Conservation (phyloP, 1,139 yeast genomes). For the Kazachstania sp. region DNA sequence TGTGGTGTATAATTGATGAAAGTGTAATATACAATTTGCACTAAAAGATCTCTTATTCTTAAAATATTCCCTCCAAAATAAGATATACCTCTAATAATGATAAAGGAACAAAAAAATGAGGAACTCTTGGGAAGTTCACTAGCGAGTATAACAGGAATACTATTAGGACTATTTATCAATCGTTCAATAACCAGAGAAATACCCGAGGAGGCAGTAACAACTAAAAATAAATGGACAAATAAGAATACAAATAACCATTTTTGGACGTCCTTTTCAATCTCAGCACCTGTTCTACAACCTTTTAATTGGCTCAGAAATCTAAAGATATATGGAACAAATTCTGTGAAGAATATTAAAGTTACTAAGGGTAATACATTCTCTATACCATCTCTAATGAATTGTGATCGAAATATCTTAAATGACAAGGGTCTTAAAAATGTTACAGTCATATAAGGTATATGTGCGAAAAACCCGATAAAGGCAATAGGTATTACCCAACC, state of each 20-base stretch:
- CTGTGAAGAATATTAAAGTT: constrained; percentile 49
- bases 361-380: constrained; percentile 56
- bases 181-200: constrained; percentile 58
- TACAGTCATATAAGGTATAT: constrained; percentile 49
- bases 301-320: constrained; percentile 42
- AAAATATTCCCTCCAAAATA: constrained; percentile 62
- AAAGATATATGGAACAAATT: constrained; percentile 44
- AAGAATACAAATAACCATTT: constrained; percentile 62
- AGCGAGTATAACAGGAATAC: constrained; percentile 64
- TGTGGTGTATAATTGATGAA: constrained; percentile 52
- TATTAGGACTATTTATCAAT: constrained; percentile 60
- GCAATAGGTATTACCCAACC: constrained; percentile 70
- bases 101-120: constrained; percentile 68
- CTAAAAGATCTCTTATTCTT: constrained; percentile 42
- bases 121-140: constrained; percentile 73
- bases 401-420: constrained; percentile 43
- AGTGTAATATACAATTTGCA: constrained; percentile 35
- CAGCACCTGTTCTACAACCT: constrained; percentile 48
- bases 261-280: constrained; percentile 52
- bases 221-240: constrained; percentile 74
- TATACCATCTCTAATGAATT: constrained; percentile 42
- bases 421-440: constrained; percentile 47
- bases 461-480: constrained; percentile 57
- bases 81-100: constrained; percentile 63
- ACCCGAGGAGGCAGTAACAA: constrained; percentile 80